These are phyloP conservation scores for Ogataea salicorniae DNA, from an alignment of 805 yeast species.

Conservation along the genomic window DNA sequence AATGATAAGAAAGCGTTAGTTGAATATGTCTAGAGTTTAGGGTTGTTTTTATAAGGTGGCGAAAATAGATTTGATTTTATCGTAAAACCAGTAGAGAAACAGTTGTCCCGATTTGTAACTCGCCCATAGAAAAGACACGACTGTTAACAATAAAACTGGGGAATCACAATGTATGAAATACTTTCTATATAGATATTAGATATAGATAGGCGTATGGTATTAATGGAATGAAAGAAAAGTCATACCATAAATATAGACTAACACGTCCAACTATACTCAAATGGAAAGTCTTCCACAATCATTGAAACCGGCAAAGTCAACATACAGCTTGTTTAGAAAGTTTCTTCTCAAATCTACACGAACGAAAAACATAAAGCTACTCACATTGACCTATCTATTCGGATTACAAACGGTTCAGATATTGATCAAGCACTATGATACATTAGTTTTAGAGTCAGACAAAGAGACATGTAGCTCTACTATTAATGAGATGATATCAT, in stretches of 20 bases:
- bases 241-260: not conserved
- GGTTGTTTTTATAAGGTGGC: not conserved
- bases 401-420: constrained; percentile 12
- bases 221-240: too few relatives aligned
- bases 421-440: constrained; percentile 7
- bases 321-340: constrained; percentile 8
- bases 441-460: not conserved
- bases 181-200: too few relatives aligned
- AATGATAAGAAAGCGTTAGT: too few relatives aligned
- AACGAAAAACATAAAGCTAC: constrained; percentile 4
- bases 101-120: not conserved
- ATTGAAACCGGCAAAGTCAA: constrained; percentile 3
- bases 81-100: not conserved
- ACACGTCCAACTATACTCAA: not conserved
- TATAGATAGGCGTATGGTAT: too few relatives aligned
- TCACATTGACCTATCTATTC: constrained; percentile 13
- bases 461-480: constrained; percentile 1
- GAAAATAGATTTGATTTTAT: not conserved
- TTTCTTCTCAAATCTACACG: constrained; percentile 5
- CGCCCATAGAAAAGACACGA: too few relatives aligned
- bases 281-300: constrained; percentile 1
- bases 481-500: constrained; percentile 2
- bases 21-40: too few relatives aligned
- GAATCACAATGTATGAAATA: too few relatives aligned
- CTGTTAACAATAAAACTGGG: too few relatives aligned